These are phyloP conservation scores for Boletus semigastroideus DNA, from an alignment of 1,284 basidiomycete species.

Conservation along the genomic window DNA sequence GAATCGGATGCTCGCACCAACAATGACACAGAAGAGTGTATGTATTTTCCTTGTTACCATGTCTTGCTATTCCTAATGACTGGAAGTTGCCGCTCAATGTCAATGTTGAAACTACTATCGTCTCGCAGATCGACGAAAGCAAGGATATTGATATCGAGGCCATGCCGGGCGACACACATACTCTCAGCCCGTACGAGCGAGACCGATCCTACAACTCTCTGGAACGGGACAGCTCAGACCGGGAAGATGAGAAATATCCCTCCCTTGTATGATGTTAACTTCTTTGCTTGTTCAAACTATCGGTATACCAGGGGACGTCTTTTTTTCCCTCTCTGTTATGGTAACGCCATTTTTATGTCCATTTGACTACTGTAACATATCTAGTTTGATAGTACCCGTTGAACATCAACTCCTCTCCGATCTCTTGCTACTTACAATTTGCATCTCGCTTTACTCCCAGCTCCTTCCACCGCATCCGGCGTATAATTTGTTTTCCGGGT, in stretches of 20 bases:
- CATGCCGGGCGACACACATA: conserved; percentile 5
- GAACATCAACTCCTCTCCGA: not conserved
- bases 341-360: not conserved
- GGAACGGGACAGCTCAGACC: conserved; percentile 27
- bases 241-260: conserved; percentile 21
- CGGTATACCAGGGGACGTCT: conserved; percentile 11
- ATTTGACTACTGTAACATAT: conserved; percentile 8
- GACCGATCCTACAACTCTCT: conserved; percentile 17
- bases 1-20: conserved; percentile 27
- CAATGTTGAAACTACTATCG: conserved; percentile 35
- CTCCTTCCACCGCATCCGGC: not conserved
- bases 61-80: not conserved
- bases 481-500: not conserved
- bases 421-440: conserved; percentile 2
- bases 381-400: not conserved
- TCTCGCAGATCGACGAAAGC: conserved; percentile 32
- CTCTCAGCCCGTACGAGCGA: conserved; percentile 21
- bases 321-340: not conserved
- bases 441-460: conserved; percentile 8
- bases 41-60: not conserved
- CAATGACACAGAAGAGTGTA: conserved; percentile 23
- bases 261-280: conserved; percentile 14
- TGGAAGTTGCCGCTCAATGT: conserved; percentile 30
- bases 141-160: conserved; percentile 28
- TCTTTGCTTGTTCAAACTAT: not conserved